phyloP scores from a whole-genome alignment of 768 basidiomycete species.

The Guyanaporus albipodus region DNA sequence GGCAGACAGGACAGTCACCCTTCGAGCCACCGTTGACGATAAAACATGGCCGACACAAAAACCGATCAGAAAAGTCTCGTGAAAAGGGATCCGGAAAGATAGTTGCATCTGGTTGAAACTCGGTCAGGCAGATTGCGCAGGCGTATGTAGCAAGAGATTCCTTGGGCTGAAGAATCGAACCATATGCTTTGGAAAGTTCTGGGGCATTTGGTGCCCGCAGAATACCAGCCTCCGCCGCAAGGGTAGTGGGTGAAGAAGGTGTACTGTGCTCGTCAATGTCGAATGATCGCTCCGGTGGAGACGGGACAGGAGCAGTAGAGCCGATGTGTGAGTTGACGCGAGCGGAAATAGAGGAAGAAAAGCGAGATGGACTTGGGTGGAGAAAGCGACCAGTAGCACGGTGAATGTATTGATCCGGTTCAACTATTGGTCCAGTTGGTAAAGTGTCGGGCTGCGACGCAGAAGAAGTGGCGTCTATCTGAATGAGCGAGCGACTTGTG shows the following conservation, averaged over 20 bases:
- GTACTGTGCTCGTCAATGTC: constrained; percentile 18
- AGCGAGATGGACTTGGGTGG: constrained; percentile 40
- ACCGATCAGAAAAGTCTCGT: constrained; percentile 38
- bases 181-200: constrained; percentile 76
- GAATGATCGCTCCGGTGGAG: constrained; percentile 48
- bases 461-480: constrained; percentile 14
- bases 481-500: constrained; percentile 35
- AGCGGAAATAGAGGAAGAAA: constrained; percentile 35
- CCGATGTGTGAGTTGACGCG: constrained; percentile 58
- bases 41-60: constrained; percentile 76
- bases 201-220: constrained; percentile 58
- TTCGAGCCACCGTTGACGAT: constrained; percentile 69
- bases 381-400: constrained; percentile 43
- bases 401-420: constrained; percentile 1
- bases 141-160: constrained; percentile 67
- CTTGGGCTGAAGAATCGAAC: constrained; percentile 76
- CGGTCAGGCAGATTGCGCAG: constrained; percentile 59
- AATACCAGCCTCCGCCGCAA: constrained; percentile 56
- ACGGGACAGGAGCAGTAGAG: constrained; percentile 51
- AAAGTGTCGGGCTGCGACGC: constrained; percentile 9
- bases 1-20: constrained; percentile 65
- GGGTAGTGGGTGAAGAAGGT: constrained; percentile 36
- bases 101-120: constrained; percentile 78
- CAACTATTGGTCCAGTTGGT: constrained; percentile 5
- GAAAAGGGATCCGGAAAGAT: constrained; percentile 71